These are phyloP conservation scores for Meyerozyma carpophila DNA, from an alignment of 1,139 yeast genomes.

Conservation along the genomic window DNA sequence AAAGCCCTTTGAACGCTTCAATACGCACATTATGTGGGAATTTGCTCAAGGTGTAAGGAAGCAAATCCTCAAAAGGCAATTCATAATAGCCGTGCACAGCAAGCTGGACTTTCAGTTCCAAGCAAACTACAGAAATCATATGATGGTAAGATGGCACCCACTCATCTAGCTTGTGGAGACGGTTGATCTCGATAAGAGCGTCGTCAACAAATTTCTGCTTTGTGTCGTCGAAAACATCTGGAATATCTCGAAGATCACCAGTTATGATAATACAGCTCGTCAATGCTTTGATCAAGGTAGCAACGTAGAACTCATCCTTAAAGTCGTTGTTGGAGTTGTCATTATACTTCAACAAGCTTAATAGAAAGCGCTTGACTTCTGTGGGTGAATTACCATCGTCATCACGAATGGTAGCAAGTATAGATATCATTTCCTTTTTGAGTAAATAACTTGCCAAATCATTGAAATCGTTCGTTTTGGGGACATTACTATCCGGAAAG, in stretches of 20 bases:
- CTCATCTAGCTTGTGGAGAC: constrained; percentile 75
- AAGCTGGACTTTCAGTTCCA: constrained; percentile 54
- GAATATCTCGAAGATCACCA: constrained; percentile 28
- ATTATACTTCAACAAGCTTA: constrained; percentile 74
- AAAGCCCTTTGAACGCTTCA: constrained; percentile 65
- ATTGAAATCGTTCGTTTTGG: constrained; percentile 75
- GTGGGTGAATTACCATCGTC: constrained; percentile 63
- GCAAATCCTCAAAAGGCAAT: constrained; percentile 45
- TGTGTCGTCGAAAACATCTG: constrained; percentile 2
- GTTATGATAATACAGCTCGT: constrained; percentile 33
- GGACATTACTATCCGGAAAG: constrained; percentile 59
- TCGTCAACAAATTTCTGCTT: constrained; percentile 19
- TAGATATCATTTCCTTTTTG: constrained; percentile 61
- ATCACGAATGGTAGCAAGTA: constrained; percentile 58
- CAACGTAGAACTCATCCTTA: constrained; percentile 67
- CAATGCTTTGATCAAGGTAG: constrained; percentile 53
- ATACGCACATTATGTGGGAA: constrained; percentile 53
- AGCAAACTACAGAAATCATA: constrained; percentile 51
- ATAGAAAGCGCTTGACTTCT: constrained; percentile 55
- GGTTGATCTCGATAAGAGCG: constrained; percentile 48
- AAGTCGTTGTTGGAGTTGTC: constrained; percentile 79
- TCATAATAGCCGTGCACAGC: constrained; percentile 53
- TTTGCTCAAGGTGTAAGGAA: constrained; percentile 47
- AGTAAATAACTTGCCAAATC: constrained; percentile 64
- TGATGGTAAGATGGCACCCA: constrained; percentile 79